Conservation (phyloP, 78 protist species). For the Speleostelium caveatum region DNA sequence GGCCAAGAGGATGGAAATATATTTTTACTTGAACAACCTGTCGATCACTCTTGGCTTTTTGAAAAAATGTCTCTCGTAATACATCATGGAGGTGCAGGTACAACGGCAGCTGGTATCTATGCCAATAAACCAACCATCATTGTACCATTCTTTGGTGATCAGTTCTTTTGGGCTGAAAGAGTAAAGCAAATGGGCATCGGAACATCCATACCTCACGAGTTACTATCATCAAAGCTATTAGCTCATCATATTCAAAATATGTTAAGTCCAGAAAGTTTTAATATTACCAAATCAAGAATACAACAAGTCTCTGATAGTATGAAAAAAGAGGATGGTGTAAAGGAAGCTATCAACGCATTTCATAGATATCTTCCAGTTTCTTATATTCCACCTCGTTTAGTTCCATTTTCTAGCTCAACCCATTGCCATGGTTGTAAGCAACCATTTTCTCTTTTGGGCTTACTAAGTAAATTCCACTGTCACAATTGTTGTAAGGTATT, state of each 20-base stretch:
- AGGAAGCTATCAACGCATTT: conserved; percentile 21
- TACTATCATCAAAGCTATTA: conserved; percentile 15
- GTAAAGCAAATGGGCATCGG: conserved; percentile 60
- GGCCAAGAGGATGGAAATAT: background rate
- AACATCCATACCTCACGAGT: conserved; percentile 1
- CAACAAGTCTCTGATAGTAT: background rate
- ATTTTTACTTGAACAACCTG: conserved; percentile 26
- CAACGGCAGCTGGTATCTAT: conserved; percentile 85
- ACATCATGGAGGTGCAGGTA: conserved; percentile 92
- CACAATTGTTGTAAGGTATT: conserved; percentile 52
- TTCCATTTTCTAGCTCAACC: conserved; percentile 4
- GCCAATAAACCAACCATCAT: conserved; percentile 79
- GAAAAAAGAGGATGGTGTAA: conserved; percentile 40
- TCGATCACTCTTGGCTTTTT: conserved; percentile 84
- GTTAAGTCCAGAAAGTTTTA: background rate
- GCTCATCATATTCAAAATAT: background rate
- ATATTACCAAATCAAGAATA: background rate
- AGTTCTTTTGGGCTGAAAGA: conserved; percentile 85
- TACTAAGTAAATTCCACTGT: conserved; percentile 22
- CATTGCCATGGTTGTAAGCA: conserved; percentile 42
- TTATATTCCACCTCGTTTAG: conserved; percentile 34
- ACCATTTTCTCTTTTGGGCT: conserved; percentile 16
- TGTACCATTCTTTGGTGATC: conserved; percentile 88
- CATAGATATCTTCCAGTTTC: conserved; percentile 33
- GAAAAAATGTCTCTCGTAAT: conserved; percentile 75